These are phyloP conservation scores for Fusarium sacchari DNA, from an alignment of 2,329 filamentous ascomycete genomes.

Conservation along the genomic window DNA sequence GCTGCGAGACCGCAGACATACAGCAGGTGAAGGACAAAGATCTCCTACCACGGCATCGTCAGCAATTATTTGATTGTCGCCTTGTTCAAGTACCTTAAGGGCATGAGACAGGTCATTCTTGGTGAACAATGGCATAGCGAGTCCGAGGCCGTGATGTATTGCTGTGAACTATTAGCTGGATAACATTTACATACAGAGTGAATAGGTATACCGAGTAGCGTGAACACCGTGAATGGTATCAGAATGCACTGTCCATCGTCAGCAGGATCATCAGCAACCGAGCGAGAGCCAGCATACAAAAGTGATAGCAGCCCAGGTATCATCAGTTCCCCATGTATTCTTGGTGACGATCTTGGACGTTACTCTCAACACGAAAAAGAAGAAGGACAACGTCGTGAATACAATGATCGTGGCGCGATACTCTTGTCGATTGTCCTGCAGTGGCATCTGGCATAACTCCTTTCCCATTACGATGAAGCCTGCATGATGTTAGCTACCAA, in stretches of 20 bases:
- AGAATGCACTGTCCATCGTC: background rate
- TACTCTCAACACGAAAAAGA: background rate
- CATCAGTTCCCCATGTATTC: background rate
- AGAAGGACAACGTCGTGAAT: background rate
- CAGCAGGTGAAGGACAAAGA: background rate
- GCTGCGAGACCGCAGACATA: background rate
- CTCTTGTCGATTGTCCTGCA: background rate
- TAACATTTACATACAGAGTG: accelerated
- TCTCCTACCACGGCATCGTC: background rate
- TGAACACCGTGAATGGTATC: background rate
- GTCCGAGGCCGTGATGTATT: background rate
- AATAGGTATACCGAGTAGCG: background rate
- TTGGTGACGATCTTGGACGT: background rate
- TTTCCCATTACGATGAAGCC: background rate
- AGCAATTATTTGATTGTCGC: accelerated
- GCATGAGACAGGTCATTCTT: background rate
- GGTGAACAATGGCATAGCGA: background rate
- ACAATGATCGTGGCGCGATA: background rate
- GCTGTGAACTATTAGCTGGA: background rate
- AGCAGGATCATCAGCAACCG: background rate
- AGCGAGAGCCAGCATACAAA: background rate
- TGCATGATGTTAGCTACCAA: background rate
- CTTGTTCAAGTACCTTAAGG: background rate
- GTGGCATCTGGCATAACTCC: background rate
- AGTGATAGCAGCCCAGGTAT: background rate